phyloP scores from a whole-genome alignment of 1,139 yeast species.

The Taiozyma sp. region DNA sequence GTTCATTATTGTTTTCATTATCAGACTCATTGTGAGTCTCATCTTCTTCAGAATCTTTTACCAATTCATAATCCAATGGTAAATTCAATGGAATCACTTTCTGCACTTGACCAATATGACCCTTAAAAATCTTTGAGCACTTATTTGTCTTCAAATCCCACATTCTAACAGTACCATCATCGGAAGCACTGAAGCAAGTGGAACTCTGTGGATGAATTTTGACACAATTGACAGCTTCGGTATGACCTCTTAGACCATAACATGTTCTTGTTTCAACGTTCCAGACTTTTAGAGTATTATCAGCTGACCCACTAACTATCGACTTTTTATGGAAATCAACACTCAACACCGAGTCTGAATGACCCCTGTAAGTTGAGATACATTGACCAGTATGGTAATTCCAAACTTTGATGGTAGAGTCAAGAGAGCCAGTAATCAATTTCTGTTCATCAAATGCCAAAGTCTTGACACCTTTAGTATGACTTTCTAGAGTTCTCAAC shows the following conservation, averaged over 20 bases:
- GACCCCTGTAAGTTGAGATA: conserved; percentile 90
- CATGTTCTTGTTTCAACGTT: conserved; percentile 92
- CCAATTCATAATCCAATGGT: conserved; percentile 31
- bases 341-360: conserved; percentile 78
- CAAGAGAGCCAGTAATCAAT: conserved; percentile 88
- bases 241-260: conserved; percentile 87
- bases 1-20: conserved; percentile 4
- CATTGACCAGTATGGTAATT: conserved; percentile 93
- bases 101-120: conserved; percentile 79
- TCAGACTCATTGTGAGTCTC: conserved; percentile 13
- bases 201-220: conserved; percentile 77
- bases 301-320: conserved; percentile 93
- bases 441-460: conserved; percentile 84
- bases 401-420: conserved; percentile 92
- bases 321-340: conserved; percentile 68
- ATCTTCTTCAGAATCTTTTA: conserved; percentile 30
- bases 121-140: conserved; percentile 67
- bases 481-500: conserved; percentile 75
- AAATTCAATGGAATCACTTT: conserved; percentile 81
- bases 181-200: conserved; percentile 83
- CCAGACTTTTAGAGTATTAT: conserved; percentile 91
- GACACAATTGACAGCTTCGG: conserved; percentile 89
- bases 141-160: conserved; percentile 86
- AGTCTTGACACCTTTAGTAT: conserved; percentile 79
- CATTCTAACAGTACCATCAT: conserved; percentile 89